phyloP scores from a whole-genome alignment of 768 basidiomycete genomes.

The Paxillus ammoniavirescens region DNA sequence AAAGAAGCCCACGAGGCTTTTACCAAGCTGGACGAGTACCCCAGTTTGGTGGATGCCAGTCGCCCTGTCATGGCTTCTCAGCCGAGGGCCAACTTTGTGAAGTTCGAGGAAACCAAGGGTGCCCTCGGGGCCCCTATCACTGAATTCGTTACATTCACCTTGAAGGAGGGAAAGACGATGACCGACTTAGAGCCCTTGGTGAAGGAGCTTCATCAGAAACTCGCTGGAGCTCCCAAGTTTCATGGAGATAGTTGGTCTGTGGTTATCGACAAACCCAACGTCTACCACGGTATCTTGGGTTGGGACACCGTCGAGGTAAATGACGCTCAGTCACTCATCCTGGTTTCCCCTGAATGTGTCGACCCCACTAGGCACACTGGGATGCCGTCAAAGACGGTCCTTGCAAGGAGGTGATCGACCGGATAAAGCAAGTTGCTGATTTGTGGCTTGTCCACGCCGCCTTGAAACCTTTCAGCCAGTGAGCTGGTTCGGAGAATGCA shows the following conservation, averaged over 20 bases:
- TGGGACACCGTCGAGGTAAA: conserved; percentile 37
- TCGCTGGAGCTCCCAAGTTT: conserved; percentile 21
- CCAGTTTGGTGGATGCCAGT: not conserved
- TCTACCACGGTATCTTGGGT: conserved; percentile 33
- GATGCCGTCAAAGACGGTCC: conserved; percentile 29
- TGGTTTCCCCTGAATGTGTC: not conserved
- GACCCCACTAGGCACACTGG: conserved; percentile 32
- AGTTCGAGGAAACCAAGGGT: conserved; percentile 21
- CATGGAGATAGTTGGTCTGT: conserved; percentile 31
- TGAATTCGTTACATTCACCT: conserved; percentile 34
- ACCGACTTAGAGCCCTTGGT: conserved; percentile 21
- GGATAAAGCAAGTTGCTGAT: conserved; percentile 23
- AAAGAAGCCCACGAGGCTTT: conserved; percentile 18
- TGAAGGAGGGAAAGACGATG: conserved; percentile 23
- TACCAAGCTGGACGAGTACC: conserved; percentile 7
- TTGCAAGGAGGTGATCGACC: conserved; percentile 27
- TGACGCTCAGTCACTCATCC: not conserved
- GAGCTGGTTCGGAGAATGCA: not conserved
- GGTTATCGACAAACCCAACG: conserved; percentile 15
- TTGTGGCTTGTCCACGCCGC: conserved; percentile 32
- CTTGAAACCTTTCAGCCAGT: conserved; percentile 13
- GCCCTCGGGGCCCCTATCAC: conserved; percentile 27
- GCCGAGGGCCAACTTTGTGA: conserved; percentile 13
- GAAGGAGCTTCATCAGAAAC: conserved; percentile 16
- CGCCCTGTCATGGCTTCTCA: conserved; percentile 18